These are phyloP conservation scores for Bruguiera sexangula DNA, from an alignment of 345 rosid species.

Conservation along the genomic window DNA sequence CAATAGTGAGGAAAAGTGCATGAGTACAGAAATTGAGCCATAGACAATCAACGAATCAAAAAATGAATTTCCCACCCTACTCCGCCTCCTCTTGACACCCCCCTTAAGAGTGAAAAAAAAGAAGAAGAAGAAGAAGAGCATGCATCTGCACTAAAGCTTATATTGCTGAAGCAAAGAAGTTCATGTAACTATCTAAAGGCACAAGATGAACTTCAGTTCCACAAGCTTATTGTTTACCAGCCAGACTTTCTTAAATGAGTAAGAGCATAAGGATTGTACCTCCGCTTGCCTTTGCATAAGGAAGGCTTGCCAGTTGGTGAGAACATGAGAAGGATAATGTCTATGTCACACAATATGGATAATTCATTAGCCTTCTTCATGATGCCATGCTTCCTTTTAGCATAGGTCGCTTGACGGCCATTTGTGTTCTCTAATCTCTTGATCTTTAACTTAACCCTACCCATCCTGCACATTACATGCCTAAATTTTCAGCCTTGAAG, in stretches of 20 bases:
- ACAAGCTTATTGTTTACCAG: not conserved
- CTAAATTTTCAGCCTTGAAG: not conserved
- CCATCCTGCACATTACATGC: constrained; percentile 51
- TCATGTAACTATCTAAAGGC: too few relatives aligned
- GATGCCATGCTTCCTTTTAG: constrained; percentile 75
- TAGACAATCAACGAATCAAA: too few relatives aligned
- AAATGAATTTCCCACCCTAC: too few relatives aligned
- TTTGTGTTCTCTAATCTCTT: constrained; percentile 64
- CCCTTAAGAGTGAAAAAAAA: too few relatives aligned
- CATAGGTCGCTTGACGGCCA: constrained; percentile 72
- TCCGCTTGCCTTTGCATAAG: constrained; percentile 51
- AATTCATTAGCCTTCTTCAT: constrained; percentile 76
- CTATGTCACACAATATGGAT: constrained; percentile 69
- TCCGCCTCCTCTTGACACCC: too few relatives aligned
- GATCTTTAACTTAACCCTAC: constrained; percentile 81
- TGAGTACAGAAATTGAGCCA: too few relatives aligned
- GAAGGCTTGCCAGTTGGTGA: constrained; percentile 72
- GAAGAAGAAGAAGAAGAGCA: too few relatives aligned
- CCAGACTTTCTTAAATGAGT: not conserved
- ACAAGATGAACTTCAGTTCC: not conserved
- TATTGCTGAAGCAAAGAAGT: too few relatives aligned
- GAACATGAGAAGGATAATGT: constrained; percentile 74
- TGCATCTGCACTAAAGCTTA: too few relatives aligned
- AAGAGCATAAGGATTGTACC: constrained; percentile 32
- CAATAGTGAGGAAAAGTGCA: too few relatives aligned